Evolutionary conservation across 805 yeast species (phyloP).

Genomic region (Starmerella floris): DNA sequence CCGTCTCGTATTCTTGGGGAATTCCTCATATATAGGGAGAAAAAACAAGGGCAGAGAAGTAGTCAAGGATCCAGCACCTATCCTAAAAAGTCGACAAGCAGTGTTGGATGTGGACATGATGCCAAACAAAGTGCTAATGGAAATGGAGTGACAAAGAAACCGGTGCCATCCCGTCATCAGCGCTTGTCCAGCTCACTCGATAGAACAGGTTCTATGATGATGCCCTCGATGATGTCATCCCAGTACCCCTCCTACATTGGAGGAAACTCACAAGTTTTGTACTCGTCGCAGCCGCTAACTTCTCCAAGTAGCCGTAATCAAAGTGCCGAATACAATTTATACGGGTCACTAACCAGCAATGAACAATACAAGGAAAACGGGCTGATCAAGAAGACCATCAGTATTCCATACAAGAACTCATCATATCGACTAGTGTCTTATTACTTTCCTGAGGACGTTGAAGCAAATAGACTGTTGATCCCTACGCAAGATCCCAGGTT

Average conservation of each 20-base stretch:
- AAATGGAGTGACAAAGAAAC: background rate
- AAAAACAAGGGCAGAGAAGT: slow-evolving; percentile 27
- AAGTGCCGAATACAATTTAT: slow-evolving; percentile 25
- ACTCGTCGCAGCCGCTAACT: background rate
- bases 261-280: background rate
- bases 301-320: background rate
- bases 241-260: background rate
- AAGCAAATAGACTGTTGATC: slow-evolving; percentile 39
- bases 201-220: background rate
- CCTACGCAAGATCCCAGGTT: slow-evolving; percentile 45
- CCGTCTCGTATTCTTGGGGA: slow-evolving; percentile 81
- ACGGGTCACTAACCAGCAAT: slow-evolving; percentile 45
- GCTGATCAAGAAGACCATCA: slow-evolving; percentile 67
- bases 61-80: background rate
- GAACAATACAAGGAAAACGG: slow-evolving; percentile 61
- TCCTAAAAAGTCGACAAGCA: background rate
- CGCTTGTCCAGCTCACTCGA: background rate
- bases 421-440: slow-evolving; percentile 59
- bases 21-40: slow-evolving; percentile 71
- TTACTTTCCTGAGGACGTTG: slow-evolving; percentile 63
- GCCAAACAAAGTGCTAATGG: background rate
- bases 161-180: background rate
- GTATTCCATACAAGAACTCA: slow-evolving; percentile 30
- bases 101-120: background rate
- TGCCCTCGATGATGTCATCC: background rate